Evolutionary conservation across 202 grass and related monocot genomes (phyloP).

Genomic region (Carex arenaria): DNA sequence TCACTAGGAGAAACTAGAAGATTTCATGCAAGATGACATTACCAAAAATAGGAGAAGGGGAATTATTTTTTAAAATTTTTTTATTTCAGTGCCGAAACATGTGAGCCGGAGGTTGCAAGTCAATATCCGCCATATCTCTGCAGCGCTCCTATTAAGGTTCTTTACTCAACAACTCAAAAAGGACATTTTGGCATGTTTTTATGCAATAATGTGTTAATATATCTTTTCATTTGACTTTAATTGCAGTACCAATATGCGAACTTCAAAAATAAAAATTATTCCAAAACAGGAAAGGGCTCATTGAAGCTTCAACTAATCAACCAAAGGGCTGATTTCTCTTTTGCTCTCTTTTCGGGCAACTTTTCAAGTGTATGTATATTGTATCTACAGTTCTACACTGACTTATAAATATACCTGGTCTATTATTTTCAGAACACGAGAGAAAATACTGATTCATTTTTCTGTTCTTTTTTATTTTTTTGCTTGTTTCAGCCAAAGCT

Average conservation of each 20-base stretch:
- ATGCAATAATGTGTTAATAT: not conserved
- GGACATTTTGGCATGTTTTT: not conserved
- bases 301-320: conserved; percentile 91
- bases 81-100: conserved; percentile 59
- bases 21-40: not conserved
- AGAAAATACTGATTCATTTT: not conserved
- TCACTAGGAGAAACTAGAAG: not conserved
- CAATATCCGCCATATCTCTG: conserved; percentile 61
- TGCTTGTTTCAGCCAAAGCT: conserved; percentile 57
- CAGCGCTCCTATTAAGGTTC: conserved; percentile 89
- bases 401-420: not conserved
- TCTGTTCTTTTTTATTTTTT: not conserved
- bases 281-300: conserved; percentile 42
- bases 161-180: conserved; percentile 27
- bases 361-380: conserved; percentile 37
- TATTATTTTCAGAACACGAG: not conserved
- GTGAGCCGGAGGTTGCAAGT: conserved; percentile 50
- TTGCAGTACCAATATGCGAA: conserved; percentile 84
- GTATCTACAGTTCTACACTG: not conserved
- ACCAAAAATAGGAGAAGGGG: not conserved
- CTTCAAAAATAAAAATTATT: conserved; percentile 48
- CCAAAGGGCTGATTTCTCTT: conserved; percentile 84
- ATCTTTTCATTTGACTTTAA: conserved; percentile 19
- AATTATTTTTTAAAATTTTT: conserved; percentile 19
- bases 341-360: conserved; percentile 69